These are phyloP conservation scores for Lathyrus sativus DNA, from an alignment of 306 rosid species.

Conservation along the genomic window DNA sequence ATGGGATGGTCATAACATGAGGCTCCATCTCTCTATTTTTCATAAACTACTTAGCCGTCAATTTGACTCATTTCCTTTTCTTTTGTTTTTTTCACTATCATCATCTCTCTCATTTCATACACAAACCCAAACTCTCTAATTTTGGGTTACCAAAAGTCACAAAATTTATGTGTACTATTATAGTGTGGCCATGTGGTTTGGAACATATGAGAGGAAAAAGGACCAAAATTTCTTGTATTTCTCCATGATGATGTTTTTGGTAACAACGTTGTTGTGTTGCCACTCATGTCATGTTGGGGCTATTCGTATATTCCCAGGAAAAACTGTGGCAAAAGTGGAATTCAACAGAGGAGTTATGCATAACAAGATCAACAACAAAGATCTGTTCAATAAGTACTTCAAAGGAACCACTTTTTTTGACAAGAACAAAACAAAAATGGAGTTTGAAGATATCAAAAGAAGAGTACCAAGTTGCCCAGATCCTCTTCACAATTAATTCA, in stretches of 20 bases:
- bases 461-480: conserved; percentile 95
- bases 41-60: conserved; percentile 16
- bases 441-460: conserved; percentile 67
- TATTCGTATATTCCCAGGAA: conserved; percentile 49
- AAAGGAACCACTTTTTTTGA: conserved; percentile 44
- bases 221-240: conserved; percentile 27
- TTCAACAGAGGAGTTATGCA: conserved; percentile 30
- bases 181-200: conserved; percentile 56
- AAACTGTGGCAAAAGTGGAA: conserved; percentile 29
- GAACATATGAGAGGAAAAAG: conserved; percentile 49
- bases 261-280: conserved; percentile 43
- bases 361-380: conserved; percentile 40
- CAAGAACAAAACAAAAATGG: conserved; percentile 37
- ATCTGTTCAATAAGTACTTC: conserved; percentile 62
- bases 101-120: background rate
- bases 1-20: background rate
- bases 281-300: conserved; percentile 50
- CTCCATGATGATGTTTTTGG: conserved; percentile 39
- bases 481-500: conserved; percentile 98
- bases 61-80: background rate
- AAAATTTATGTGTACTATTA: conserved; percentile 47
- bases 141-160: conserved; percentile 8
- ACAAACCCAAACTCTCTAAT: background rate
- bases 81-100: background rate
- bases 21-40: conserved; percentile 10